Base-by-base conservation (phyloP, 148 eudicot species). In the Persicaria tinctoria region DNA sequence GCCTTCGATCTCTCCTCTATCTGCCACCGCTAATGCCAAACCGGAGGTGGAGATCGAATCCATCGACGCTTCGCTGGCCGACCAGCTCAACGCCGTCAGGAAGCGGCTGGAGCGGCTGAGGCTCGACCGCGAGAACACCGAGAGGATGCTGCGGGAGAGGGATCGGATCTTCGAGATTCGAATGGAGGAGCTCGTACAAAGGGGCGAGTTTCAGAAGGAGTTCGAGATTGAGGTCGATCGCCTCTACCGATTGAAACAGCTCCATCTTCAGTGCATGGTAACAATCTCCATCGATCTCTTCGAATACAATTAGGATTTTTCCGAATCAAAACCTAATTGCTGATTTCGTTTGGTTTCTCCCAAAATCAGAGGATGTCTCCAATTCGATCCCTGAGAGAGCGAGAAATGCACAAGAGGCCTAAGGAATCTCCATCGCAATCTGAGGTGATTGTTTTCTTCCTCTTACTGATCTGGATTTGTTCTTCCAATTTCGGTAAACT, bases 201-300 rank as follows among this genome's bases (percentile, higher is more conserved):
- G 92, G 76, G 98, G 97, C 4, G 90, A 91, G 72, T 27, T 81
- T 16, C 98, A 93, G 84, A 89, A 82, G 66, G 79, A 80, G 79
- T 84, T 91, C 1, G 98, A 93, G 75, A 85, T 87, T 6, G 92
- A 93, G 64, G 89, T 93, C 9, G 98, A 93, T 83, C 81, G 98
- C 2, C 82, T 93, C 50, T 93, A 79, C 76, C 81, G 98, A 13
- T 75, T 93, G 76, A 89, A 89, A 12, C 87, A 93, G 79, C 89
- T 93, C 78, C 80, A 74, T 77, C 77, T 83, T 68, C 86, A 86
- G 23, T 92, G 81, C 78, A 78, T 76, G 82, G 96, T 88, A 75
- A 73, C 17, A 32, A 63, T 10, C 38, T n/a, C 5, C 13, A 13
- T 8, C 49, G 73, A 23, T 53, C 57, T 53, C 73, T 17, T 8